Evolutionary conservation across 352 stramenopile species (phyloP).

Genomic region (Peronospora belbahrii): DNA sequence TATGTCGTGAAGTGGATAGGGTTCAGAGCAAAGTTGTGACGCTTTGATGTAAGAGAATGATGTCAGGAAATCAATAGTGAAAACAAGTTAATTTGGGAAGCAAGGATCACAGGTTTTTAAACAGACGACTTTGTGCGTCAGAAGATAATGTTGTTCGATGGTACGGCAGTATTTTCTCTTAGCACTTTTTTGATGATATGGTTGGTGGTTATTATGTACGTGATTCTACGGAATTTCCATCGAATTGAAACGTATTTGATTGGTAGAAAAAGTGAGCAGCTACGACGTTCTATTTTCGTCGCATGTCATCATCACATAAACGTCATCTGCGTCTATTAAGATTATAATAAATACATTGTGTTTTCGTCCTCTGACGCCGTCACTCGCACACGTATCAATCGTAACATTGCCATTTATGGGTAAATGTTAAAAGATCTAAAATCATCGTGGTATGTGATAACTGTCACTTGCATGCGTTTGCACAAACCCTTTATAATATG

Average conservation of each 20-base stretch:
- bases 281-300: constrained; percentile 10
- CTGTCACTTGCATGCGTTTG: no score
- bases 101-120: no score
- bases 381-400: constrained; percentile 7
- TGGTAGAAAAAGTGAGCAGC: constrained; percentile 3
- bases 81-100: no score
- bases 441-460: no score
- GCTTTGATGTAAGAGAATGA: constrained; percentile 22
- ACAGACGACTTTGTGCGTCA: no score
- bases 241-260: not conserved
- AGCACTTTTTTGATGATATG: no score
- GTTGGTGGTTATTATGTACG: constrained; percentile 1
- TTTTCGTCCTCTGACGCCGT: constrained; percentile 1
- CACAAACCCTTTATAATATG: no score
- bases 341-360: no score
- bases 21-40: constrained; percentile 10
- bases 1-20: constrained; percentile 6
- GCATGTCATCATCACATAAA: constrained; percentile 22
- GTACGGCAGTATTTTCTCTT: no score
- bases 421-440: no score
- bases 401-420: not conserved
- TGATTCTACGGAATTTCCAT: constrained; percentile 1
- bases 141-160: no score
- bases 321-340: not conserved
- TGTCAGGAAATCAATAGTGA: constrained; percentile 24